Base-by-base conservation (phyloP, 2,329 filamentous ascomycete genomes). In the Raffaelea albimanens region DNA sequence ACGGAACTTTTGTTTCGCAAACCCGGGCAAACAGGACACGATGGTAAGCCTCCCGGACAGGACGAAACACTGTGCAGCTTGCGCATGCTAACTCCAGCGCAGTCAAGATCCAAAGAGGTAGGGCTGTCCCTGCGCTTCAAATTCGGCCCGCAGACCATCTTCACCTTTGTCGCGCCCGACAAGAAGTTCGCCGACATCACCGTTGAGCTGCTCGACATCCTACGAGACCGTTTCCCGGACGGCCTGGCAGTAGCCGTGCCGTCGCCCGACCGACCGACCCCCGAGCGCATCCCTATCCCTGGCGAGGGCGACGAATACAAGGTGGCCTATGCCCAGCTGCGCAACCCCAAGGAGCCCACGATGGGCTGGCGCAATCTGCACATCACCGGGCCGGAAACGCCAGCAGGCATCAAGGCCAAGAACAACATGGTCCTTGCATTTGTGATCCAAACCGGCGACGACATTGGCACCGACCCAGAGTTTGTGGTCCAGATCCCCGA, bases 71-170 rank as follows among this genome's bases (percentile, higher is more conserved):
- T n/a, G n/a, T n/a, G n/a, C n/a, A n/a, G n/a, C n/a, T n/a, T n/a
- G n/a, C n/a, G n/a, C n/a, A n/a, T 29, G 13, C 25, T 29, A 29
- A 29, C 25, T 7, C 25, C 7, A 29, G 5, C 14, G 34, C 46
- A 54, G 52, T 44, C 44, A 20, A 44, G 22, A n/a, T 13, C 25
- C 8, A 11, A 56, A 50, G 71, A 78, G 40, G 66, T 71, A n/a
- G 68, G 75, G 55, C 71, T 78, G 56, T 86, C 83, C 10, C 67
- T 90, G 47, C 75, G 82, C 50, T 80, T 90, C 67, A 88, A 87
- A 63, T 75, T 85, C 61, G 80, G 83, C 59, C 78, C 79, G 49
- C 76, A 81, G 56, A 89, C 83, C 4, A 71, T 88, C 53, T 78
- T 85, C 57, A 70, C 89, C 49, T 81, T 85, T 52, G 72, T 83